Conservation (phyloP, 129 eudicot species). For the Silybum marianum region DNA sequence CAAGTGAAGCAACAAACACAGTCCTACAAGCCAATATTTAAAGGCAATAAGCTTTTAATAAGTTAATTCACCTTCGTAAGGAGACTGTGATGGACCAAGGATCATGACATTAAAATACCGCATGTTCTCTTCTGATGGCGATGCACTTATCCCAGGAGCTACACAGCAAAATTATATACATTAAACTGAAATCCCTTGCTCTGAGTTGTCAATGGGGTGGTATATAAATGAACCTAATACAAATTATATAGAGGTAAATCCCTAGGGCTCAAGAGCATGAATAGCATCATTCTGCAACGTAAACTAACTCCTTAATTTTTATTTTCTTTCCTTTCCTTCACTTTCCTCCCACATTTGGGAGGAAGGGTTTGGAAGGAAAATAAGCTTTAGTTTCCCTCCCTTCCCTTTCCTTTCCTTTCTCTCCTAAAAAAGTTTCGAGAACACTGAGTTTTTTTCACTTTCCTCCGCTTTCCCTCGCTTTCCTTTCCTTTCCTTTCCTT, state of each 20-base stretch:
- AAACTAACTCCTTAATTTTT: neutral
- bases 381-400: no score
- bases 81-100: slow-evolving; percentile 60
- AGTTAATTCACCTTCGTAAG: slow-evolving; percentile 49
- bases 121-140: slow-evolving; percentile 65
- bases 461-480: no score
- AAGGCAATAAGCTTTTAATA: neutral
- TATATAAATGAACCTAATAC: neutral
- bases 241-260: neutral
- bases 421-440: no score
- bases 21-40: neutral
- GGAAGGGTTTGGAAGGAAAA: no score
- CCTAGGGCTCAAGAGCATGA: neutral
- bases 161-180: slow-evolving; percentile 21
- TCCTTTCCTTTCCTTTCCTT: no score
- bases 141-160: slow-evolving; percentile 67
- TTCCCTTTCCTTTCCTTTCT: no score
- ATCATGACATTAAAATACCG: slow-evolving; percentile 61
- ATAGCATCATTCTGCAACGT: neutral
- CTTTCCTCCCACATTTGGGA: no score
- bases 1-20: neutral
- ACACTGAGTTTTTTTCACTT: no score
- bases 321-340: no score
- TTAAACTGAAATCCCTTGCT: neutral
- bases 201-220: neutral